A percentile compares a stretch with the other conserved stretches of the same genome.
Evolutionary conservation across 1,284 basidiomycete species (phyloP).

Genomic region (Ustilago bromivora): DNA sequence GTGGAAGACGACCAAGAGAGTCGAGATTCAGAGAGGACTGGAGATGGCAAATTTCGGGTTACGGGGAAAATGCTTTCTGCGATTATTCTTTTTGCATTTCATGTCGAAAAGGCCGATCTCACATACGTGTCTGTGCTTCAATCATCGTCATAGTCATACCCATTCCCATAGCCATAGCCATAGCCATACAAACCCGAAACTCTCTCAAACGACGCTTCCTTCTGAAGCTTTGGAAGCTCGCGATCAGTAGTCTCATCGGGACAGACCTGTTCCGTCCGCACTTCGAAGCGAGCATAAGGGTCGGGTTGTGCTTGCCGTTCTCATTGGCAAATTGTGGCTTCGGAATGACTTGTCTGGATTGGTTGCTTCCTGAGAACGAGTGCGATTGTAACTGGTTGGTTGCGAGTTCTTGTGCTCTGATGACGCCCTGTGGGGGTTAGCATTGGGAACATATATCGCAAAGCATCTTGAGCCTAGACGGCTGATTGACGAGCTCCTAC

Average conservation of each 20-base stretch:
- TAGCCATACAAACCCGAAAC: not conserved
- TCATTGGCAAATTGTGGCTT: not conserved
- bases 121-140: not conserved
- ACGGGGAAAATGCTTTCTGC: conserved; percentile 8
- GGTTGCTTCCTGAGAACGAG: conserved; percentile 7
- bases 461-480: conserved; percentile 49
- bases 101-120: not conserved
- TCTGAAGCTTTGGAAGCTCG: not conserved
- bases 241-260: too few species aligned
- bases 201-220: not conserved
- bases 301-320: not conserved
- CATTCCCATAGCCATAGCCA: too few species aligned
- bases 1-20: not conserved
- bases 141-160: not conserved
- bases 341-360: conserved; percentile 1
- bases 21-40: conserved; percentile 1
- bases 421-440: too few species aligned
- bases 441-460: too few species aligned
- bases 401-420: too few species aligned
- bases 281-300: too few species aligned
- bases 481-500: conserved; percentile 71
- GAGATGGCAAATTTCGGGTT: conserved; percentile 18
- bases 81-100: not conserved
- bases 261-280: too few species aligned
- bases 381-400: not conserved